Evolutionary conservation across 306 rosid species (phyloP).

Genomic region (Quercus rubra): DNA sequence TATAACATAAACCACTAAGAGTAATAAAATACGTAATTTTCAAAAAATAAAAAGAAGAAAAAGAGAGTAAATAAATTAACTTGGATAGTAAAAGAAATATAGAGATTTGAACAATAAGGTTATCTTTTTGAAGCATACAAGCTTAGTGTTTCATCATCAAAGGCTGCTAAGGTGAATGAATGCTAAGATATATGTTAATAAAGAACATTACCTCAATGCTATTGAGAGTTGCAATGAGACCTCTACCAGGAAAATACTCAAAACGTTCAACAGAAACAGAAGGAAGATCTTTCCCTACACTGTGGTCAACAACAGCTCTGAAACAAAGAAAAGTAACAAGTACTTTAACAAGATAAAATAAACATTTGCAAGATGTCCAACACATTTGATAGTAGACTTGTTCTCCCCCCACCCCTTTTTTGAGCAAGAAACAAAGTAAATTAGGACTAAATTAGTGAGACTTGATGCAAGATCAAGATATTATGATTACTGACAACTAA

Average conservation of each 20-base stretch:
- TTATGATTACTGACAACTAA: neutral
- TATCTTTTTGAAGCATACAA: slow-evolving; percentile 9
- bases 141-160: neutral
- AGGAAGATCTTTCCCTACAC: slow-evolving; percentile 92
- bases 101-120: neutral
- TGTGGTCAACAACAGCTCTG: slow-evolving; percentile 98
- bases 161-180: neutral
- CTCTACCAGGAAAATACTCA: slow-evolving; percentile 96
- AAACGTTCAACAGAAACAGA: slow-evolving; percentile 87
- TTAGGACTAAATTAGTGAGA: neutral
- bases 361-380: slow-evolving; percentile 17
- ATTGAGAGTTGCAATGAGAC: slow-evolving; percentile 83
- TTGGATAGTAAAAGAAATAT: neutral
- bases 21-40: neutral
- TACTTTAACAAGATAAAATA: slow-evolving; percentile 6
- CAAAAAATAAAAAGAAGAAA: neutral
- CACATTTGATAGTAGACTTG: slow-evolving; percentile 1
- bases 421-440: neutral
- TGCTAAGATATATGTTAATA: neutral
- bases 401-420: neutral
- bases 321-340: slow-evolving; percentile 17
- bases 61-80: neutral
- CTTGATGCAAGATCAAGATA: neutral
- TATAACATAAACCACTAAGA: neutral
- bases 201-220: slow-evolving; percentile 55